These are phyloP conservation scores for Scedosporium aurantiacum DNA, from an alignment of 2,329 filamentous ascomycete species.

Conservation along the genomic window DNA sequence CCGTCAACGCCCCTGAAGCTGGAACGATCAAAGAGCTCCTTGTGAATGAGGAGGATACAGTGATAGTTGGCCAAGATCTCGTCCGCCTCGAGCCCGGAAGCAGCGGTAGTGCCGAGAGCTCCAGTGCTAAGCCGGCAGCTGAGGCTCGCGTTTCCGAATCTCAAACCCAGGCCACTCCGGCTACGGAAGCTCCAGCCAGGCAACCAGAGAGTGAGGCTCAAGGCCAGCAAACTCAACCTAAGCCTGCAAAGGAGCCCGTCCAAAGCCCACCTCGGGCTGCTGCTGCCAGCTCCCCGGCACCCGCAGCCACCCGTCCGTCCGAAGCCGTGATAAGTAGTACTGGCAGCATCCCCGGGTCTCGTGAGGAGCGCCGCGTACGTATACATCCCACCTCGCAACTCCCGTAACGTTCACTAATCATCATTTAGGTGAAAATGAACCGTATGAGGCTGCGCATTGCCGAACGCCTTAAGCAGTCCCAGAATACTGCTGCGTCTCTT, in stretches of 20 bases:
- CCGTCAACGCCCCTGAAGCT: conserved; percentile 85
- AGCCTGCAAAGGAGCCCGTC: conserved; percentile 12
- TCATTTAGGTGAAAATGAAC: conserved; percentile 89
- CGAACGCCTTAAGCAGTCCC: conserved; percentile 96
- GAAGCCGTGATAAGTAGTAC: conserved; percentile 15
- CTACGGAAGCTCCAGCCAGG: conserved; percentile 46
- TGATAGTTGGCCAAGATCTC: conserved; percentile 86
- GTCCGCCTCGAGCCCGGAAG: conserved; percentile 75
- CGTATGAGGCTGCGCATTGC: conserved; percentile 96
- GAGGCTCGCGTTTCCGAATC: conserved; percentile 17
- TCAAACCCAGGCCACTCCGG: conserved; percentile 19
- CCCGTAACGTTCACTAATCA: background rate
- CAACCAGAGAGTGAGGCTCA: conserved; percentile 24
- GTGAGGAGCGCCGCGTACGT: conserved; percentile 79
- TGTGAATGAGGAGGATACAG: conserved; percentile 88
- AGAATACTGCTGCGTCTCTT: conserved; percentile 93
- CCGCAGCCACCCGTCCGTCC: conserved; percentile 15
- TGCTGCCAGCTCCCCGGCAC: conserved; percentile 24
- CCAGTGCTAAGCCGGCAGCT: conserved; percentile 32
- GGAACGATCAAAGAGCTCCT: conserved; percentile 88
- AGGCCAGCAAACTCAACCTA: conserved; percentile 22
- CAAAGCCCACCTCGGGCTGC: conserved; percentile 26
- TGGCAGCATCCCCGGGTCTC: conserved; percentile 47
- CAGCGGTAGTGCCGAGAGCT: conserved; percentile 28
- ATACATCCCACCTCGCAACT: background rate